These are phyloP conservation scores for Oryza meyeriana DNA, from an alignment of 176 grass and related monocot genomes.

Conservation along the genomic window DNA sequence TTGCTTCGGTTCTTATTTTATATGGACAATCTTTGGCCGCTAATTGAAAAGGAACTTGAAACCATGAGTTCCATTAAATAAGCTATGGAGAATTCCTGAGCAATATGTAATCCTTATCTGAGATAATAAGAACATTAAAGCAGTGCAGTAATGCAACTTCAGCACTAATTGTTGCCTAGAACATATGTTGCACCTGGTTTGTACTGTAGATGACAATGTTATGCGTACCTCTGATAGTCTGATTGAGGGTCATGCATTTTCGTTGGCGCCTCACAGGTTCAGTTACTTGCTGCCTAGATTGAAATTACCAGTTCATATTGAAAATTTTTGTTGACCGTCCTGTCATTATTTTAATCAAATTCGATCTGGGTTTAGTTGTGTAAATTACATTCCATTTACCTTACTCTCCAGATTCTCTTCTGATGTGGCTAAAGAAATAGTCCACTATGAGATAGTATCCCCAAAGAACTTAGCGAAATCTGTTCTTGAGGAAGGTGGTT, in stretches of 20 bases:
- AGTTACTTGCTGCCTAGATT: conserved; percentile 5
- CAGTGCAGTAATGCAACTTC: not conserved
- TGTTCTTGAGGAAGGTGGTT: conserved; percentile 86
- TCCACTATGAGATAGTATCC: conserved; percentile 75
- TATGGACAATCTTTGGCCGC: not conserved
- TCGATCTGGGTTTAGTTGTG: not conserved
- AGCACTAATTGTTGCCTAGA: not conserved
- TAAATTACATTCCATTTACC: conserved; percentile 13
- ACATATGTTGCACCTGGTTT: not conserved
- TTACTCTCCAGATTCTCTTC: conserved; percentile 51
- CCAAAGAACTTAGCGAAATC: conserved; percentile 60
- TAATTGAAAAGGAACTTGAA: conserved; percentile 2
- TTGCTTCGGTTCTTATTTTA: not conserved
- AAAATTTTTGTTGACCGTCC: not conserved
- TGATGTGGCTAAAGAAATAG: conserved; percentile 52
- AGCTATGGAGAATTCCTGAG: not conserved
- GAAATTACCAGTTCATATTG: not conserved
- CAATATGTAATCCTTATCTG: not conserved
- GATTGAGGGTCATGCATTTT: not conserved
- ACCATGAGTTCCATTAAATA: conserved; percentile 10
- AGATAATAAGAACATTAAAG: not conserved
- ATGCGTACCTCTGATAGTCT: not conserved
- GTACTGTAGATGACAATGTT: not conserved
- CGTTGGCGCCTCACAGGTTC: not conserved
- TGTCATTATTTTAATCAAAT: not conserved